phyloP scores from a whole-genome alignment of 352 stramenopile genomes.

The Plasmopara muralis region DNA sequence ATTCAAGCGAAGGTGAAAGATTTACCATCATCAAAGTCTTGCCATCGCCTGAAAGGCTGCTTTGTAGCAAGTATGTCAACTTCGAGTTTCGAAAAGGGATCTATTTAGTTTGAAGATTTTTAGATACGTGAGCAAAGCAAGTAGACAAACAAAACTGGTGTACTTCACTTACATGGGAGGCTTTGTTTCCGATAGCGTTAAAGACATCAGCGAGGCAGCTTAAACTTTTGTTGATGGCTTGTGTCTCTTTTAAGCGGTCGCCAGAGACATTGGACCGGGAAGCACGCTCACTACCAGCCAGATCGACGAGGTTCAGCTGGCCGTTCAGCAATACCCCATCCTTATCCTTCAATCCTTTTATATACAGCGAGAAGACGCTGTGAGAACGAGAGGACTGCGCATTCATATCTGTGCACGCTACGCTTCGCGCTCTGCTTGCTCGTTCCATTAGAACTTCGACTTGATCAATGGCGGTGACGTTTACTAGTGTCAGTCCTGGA shows the following conservation, averaged over 20 bases:
- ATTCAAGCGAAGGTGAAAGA: conserved; percentile 92
- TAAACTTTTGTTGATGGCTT: conserved; percentile 99
- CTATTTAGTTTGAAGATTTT: conserved; percentile 18
- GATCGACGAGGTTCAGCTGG: conserved; percentile 72
- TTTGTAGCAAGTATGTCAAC: conserved; percentile 97
- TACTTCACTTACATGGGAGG: conserved; percentile 76
- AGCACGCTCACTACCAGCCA: conserved; percentile 75
- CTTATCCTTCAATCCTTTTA: conserved; percentile 79
- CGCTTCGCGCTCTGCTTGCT: conserved; percentile 55
- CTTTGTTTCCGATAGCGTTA: conserved; percentile 93
- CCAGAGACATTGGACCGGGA: conserved; percentile 83
- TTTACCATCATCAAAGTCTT: conserved; percentile 99
- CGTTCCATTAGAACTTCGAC: conserved; percentile 76
- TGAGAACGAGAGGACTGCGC: conserved; percentile 71
- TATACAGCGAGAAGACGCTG: conserved; percentile 73
- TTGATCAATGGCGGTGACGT: conserved; percentile 48
- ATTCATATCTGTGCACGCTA: conserved; percentile 94
- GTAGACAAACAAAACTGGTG: no score
- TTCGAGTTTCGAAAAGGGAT: conserved; percentile 98
- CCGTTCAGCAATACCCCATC: conserved; percentile 59
- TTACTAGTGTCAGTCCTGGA: conserved; percentile 47
- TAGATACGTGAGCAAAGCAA: no score
- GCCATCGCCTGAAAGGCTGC: conserved; percentile 95
- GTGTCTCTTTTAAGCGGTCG: conserved; percentile 93
- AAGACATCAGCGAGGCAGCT: conserved; percentile 98